Evolutionary conservation across 768 basidiomycete genomes (phyloP), one percentile per base, ranked within the genome.

Genomic region (Hygrophorus russula): DNA sequence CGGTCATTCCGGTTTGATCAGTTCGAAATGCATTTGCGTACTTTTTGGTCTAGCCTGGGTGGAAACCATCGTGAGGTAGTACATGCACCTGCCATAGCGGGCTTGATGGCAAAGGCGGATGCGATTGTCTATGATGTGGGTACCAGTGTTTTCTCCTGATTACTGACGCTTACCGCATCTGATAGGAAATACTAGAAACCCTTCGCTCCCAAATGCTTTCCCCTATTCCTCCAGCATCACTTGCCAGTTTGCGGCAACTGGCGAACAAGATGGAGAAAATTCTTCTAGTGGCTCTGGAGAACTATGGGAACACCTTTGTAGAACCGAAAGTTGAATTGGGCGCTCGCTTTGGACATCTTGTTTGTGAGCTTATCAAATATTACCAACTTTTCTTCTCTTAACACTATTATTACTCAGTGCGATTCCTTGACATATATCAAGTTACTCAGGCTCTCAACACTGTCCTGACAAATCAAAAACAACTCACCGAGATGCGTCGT

Each of bases 251-350:
- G 44, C 80, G 86, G 30, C 81, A 84, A 56, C 68, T 92, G 42
- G 88, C 90, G 10, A 76, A 85, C 55, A 89, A 90, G 66, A 89
- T 92, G 86, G 89, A 92, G 57, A 89, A 88, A 60, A 83, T 90
- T 38, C 67, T 91, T 14, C 67, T 91, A 35, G 69, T 82, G 39
- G 84, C 90, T 12, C 67, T 92, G 24, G 85, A 87, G 45, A 74
- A 73, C 47, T 92, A 90, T 47, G 85, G 84, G 13, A 83, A 85
- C 54, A 89, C 87, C 12, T 91, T 92, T 60, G 83, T 90, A 32
- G 87, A 89, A 59, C 88, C 89, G 37, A 90, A 90, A 59, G 87
- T 92, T 28, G 90, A 92, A 56, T 66, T 92, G 44, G 87, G 88
- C 14, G 88, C 89, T 31, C 82, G 90, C 27, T 91, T 92, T 57